Evolutionary conservation across 2,329 filamentous ascomycete species (phyloP), one percentile per base, ranked within the genome.

Genomic region (Uncinocarpus reesii): DNA sequence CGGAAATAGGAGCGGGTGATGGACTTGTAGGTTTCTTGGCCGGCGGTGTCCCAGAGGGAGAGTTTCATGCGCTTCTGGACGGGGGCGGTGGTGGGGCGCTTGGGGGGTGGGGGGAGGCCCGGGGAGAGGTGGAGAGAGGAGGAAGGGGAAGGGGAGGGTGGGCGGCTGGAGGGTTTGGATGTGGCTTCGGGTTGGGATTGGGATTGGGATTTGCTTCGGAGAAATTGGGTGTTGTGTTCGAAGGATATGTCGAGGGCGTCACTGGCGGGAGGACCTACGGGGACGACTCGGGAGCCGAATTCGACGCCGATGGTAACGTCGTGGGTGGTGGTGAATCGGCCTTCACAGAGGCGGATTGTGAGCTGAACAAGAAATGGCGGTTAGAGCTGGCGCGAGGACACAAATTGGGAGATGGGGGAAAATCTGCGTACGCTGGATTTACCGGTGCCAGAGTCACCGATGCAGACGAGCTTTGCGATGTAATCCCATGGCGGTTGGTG

Each of bases 291-390:
- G 43, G 86, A 93, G 60, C 90, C 90, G 66, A 95, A 95, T 66
- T 96, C 90, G 55, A 95, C 89, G 57, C 89, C 89, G 62, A 95
- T 95, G 55, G 90, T 96, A 57, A 95, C 90, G 74, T 95, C 89
- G 76, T 95, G 90, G 65, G 92, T 85, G 47, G 85, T 79, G 48
- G 86, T 87, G 74, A 96, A 95, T 65, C 90, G 86, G 60, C 89
- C 89, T 76, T 95, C 90, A 72, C 90, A 95, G 55, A 96, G 85
- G 55, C 90, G 86, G 65, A 95, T 89, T 49, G 89, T 95, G 58
- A 95, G 79, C 68, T 86, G 80, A 59, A 37, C 18, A 24, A 6
- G n/a, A n/a, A 44, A 28, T 20, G 29, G 45, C 26, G 45, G 41
- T 38, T 21, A 41, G 23, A n/a, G 8, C 3, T 18, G 21, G 24